Evolutionary conservation across 352 stramenopile genomes (phyloP).

Genomic region (Stramenopiles sp.): DNA sequence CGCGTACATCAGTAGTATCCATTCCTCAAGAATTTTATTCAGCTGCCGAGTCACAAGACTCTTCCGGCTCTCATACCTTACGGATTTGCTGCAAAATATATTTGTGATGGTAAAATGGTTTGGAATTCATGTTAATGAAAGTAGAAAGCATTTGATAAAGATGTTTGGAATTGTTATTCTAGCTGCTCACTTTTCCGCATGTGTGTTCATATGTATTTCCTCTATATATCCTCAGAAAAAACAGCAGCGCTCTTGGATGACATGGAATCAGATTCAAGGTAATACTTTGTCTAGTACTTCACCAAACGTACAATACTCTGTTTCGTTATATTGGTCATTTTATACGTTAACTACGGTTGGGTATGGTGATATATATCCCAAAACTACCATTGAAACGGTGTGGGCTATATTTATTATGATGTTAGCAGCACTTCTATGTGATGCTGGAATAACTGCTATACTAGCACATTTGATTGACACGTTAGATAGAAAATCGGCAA

Average conservation of each 20-base stretch:
- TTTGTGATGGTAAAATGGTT: too few relatives aligned
- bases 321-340: conserved; percentile 34
- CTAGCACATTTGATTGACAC: conserved; percentile 29
- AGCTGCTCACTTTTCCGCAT: background rate
- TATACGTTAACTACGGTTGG: conserved; percentile 33
- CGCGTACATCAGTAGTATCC: too few relatives aligned
- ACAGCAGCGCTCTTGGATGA: background rate
- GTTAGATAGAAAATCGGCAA: conserved; percentile 31
- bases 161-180: background rate
- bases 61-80: too few relatives aligned
- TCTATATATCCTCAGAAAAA: background rate
- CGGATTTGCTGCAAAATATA: too few relatives aligned
- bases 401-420: conserved; percentile 32
- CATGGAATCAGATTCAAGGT: background rate
- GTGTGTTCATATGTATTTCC: background rate
- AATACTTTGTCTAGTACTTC: background rate
- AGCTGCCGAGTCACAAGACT: too few relatives aligned
- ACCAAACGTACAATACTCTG: conserved; percentile 14
- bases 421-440: conserved; percentile 32
- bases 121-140: too few relatives aligned
- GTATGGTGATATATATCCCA: conserved; percentile 30
- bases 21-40: too few relatives aligned
- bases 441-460: conserved; percentile 32
- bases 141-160: background rate
- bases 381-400: conserved; percentile 28